Evolutionary conservation across 306 rosid species (phyloP).

Genomic region (Vigna radiata): DNA sequence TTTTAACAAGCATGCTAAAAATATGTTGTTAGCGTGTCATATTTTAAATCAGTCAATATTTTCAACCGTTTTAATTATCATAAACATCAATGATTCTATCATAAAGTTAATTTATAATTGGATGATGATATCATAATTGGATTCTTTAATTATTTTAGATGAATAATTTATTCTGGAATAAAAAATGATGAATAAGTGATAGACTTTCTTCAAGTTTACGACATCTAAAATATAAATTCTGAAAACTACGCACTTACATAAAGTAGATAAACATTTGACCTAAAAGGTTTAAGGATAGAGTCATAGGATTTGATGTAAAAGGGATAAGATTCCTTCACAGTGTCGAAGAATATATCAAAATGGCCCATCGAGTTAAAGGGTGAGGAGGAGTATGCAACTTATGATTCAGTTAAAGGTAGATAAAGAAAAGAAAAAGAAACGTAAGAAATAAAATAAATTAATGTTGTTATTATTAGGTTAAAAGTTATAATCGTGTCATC

Average conservation of each 20-base stretch:
- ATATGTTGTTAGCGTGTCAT: background rate
- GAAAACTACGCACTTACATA: conserved; percentile 1
- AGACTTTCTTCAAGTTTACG: background rate
- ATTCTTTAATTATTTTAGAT: background rate
- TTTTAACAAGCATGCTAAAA: background rate
- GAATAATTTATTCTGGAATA: background rate
- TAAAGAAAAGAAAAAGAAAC: background rate
- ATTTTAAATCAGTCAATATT: background rate
- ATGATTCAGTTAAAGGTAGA: background rate
- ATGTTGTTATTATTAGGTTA: too few species aligned
- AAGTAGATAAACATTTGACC: conserved; percentile 22
- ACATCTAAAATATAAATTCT: background rate
- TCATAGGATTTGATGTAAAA: conserved; percentile 15
- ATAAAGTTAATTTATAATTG: background rate
- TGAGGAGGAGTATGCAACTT: too few species aligned
- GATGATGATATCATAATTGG: background rate
- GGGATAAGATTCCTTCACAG: background rate
- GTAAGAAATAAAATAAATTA: background rate
- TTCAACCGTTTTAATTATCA: background rate
- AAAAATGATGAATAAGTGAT: background rate
- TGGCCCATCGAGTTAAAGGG: background rate
- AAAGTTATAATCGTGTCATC: too few species aligned
- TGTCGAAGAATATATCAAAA: background rate
- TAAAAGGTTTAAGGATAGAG: conserved; percentile 12
- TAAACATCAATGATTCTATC: background rate